Evolutionary conservation across 768 basidiomycete genomes (phyloP).

Genomic region (Agrocybe praecox): DNA sequence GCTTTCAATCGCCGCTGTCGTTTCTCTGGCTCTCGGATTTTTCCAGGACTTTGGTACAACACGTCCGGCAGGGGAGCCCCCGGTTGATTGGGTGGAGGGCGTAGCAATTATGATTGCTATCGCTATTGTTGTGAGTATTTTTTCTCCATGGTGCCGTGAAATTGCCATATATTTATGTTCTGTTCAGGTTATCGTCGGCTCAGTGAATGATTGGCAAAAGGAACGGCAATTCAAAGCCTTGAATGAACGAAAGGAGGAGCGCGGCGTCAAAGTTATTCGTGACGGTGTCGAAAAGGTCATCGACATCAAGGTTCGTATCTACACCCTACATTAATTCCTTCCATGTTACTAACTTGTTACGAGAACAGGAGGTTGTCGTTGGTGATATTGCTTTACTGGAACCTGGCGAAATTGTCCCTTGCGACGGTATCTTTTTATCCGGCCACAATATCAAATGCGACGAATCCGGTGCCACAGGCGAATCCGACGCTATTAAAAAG

Average conservation of each 20-base stretch:
- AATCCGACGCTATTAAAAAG: constrained; percentile 95
- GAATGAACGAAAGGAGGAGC: constrained; percentile 95
- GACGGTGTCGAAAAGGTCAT: constrained; percentile 69
- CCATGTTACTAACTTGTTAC: constrained; percentile 19
- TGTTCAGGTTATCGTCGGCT: constrained; percentile 77
- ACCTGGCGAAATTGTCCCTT: constrained; percentile 95
- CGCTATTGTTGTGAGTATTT: constrained; percentile 64
- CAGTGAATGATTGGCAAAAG: constrained; percentile 98
- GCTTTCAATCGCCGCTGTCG: constrained; percentile 87
- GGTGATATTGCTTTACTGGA: constrained; percentile 92
- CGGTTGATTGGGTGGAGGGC: constrained; percentile 97
- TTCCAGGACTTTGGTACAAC: constrained; percentile 91
- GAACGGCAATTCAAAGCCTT: constrained; percentile 92
- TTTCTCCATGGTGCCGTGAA: not conserved
- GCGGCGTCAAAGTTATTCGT: constrained; percentile 83
- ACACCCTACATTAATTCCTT: not conserved
- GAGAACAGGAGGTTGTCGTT: constrained; percentile 81
- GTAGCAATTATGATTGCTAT: constrained; percentile 82
- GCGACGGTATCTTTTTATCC: constrained; percentile 91
- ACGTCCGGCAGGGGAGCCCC: constrained; percentile 58
- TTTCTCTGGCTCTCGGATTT: constrained; percentile 91
- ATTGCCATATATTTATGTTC: constrained; percentile 8
- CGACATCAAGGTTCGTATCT: constrained; percentile 69
- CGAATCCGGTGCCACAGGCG: constrained; percentile 95
- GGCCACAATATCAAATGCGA: constrained; percentile 97